Evolutionary conservation across 345 rosid genomes (phyloP).

Genomic region (Physaria fendleri): DNA sequence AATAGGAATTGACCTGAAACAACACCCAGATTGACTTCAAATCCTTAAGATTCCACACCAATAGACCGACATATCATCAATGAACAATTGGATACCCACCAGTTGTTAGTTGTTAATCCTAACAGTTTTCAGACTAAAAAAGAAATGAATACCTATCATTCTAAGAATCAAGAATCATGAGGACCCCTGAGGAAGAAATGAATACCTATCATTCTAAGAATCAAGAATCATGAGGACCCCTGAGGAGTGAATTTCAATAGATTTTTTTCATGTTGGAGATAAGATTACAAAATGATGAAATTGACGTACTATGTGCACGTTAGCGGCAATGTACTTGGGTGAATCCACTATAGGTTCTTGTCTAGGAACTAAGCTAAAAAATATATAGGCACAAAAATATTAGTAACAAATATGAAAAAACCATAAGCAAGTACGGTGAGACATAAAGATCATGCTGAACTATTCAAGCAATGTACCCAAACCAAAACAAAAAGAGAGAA

Average conservation of each 20-base stretch:
- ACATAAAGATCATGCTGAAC: background rate
- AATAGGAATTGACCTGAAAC: too few species aligned
- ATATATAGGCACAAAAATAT: constrained; percentile 1
- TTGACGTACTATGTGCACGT: constrained; percentile 89
- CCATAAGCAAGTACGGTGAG: background rate
- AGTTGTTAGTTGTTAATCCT: too few species aligned
- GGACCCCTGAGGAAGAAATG: too few species aligned
- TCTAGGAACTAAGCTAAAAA: constrained; percentile 68
- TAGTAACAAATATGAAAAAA: background rate
- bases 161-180: background rate
- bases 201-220: too few species aligned
- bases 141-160: background rate
- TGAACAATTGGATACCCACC: too few species aligned
- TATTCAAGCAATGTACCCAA: constrained; percentile 1
- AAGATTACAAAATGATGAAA: background rate
- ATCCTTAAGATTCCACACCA: too few species aligned
- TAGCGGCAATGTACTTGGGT: constrained; percentile 85
- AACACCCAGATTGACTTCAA: too few species aligned
- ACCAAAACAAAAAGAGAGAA: background rate
- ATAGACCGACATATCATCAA: too few species aligned
- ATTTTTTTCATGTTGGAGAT: background rate
- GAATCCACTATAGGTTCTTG: constrained; percentile 75
- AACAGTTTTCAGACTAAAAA: background rate
- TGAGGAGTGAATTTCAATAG: background rate
- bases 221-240: too few species aligned